phyloP scores from a whole-genome alignment of 2,329 filamentous ascomycete species.

The Talaromyces sp. region DNA sequence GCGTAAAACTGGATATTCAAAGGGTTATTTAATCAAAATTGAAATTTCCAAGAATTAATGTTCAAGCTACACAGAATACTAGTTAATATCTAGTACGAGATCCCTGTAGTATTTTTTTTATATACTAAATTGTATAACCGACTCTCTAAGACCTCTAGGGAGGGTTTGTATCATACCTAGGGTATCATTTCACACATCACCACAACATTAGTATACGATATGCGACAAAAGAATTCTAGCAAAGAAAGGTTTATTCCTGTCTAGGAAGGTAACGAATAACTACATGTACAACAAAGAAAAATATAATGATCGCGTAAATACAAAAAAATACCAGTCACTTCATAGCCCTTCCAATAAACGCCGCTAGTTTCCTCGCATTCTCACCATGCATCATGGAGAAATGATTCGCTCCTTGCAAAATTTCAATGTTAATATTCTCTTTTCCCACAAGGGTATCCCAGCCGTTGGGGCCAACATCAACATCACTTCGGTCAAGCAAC shows the following conservation, averaged over 20 bases:
- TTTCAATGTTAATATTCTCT: neutral
- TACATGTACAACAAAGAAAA: neutral
- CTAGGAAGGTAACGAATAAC: neutral
- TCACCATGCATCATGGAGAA: conserved; percentile 3
- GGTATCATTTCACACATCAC: neutral
- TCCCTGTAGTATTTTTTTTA: too few relatives aligned
- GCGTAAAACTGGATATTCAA: too few relatives aligned
- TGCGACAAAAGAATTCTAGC: neutral
- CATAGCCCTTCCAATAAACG: neutral
- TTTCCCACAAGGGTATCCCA: neutral
- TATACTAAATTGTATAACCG: too few relatives aligned
- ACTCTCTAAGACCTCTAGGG: too few relatives aligned
- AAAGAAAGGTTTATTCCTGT: neutral
- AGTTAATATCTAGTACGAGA: too few relatives aligned
- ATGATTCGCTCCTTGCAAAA: conserved; percentile 2
- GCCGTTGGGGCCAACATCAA: neutral
- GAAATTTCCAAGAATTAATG: too few relatives aligned
- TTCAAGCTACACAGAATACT: too few relatives aligned
- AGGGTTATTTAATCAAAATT: too few relatives aligned
- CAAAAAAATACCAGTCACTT: neutral
- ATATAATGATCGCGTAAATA: neutral
- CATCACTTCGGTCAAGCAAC: neutral
- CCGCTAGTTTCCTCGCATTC: neutral
- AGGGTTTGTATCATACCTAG: too few relatives aligned
- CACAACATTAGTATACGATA: neutral